phyloP scores from a whole-genome alignment of 169 alveolate genomes.

The Plasmodium yoelii region DNA sequence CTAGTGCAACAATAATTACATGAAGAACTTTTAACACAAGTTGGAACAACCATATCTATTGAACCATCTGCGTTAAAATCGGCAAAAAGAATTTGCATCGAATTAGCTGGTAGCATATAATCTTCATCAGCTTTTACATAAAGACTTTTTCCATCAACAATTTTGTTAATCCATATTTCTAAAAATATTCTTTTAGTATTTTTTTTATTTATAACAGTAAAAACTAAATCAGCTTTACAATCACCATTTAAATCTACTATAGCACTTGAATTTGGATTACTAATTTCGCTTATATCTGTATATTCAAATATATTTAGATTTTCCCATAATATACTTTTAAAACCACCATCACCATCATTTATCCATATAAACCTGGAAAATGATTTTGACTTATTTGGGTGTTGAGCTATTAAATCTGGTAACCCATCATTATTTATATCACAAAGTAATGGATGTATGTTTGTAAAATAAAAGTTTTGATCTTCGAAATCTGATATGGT shows the following conservation, averaged over 20 bases:
- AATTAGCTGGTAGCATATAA: constrained; percentile 77
- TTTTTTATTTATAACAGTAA: constrained; percentile 78
- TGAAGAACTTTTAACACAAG: constrained; percentile 76
- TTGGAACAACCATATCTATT: constrained; percentile 85
- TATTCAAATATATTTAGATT: constrained; percentile 70
- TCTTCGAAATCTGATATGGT: constrained; percentile 9
- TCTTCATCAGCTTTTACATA: constrained; percentile 51
- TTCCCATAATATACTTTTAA: constrained; percentile 77
- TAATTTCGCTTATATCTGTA: constrained; percentile 75
- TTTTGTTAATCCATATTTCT: constrained; percentile 79
- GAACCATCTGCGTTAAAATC: constrained; percentile 90
- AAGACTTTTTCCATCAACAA: constrained; percentile 46
- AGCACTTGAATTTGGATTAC: constrained; percentile 87
- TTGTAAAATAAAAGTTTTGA: constrained; percentile 73
- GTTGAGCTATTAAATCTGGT: constrained; percentile 83
- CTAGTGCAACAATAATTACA: constrained; percentile 74
- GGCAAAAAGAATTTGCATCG: constrained; percentile 82
- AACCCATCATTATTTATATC: constrained; percentile 90
- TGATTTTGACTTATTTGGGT: constrained; percentile 44
- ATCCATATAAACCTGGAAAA: constrained; percentile 82
- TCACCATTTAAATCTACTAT: constrained; percentile 90
- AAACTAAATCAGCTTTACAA: constrained; percentile 89
- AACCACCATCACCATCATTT: constrained; percentile 52
- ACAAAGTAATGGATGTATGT: constrained; percentile 85
- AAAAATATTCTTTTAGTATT: constrained; percentile 13